A percentile compares a stretch with the other conserved stretches of the same genome.
These are phyloP conservation scores for Arachis stenosperma DNA, from an alignment of 306 rosid genomes.

Conservation along the genomic window DNA sequence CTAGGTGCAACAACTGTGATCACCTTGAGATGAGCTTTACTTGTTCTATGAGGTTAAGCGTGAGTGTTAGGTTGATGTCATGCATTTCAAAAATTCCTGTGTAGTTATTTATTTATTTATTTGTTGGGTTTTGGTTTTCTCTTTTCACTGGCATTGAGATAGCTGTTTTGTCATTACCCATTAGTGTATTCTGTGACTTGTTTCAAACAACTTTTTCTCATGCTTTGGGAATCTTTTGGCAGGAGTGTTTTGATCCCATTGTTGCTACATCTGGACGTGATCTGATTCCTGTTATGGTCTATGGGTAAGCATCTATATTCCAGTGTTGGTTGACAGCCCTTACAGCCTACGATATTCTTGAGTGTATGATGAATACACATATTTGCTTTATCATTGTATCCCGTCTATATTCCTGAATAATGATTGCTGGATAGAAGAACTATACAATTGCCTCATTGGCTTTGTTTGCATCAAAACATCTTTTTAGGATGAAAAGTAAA, in stretches of 20 bases:
- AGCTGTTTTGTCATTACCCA: not conserved
- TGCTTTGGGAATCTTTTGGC: constrained; percentile 45
- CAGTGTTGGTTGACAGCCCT: not conserved
- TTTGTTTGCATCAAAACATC: not conserved
- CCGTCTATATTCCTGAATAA: not conserved
- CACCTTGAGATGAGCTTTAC: not conserved
- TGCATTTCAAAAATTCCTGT: constrained; percentile 19
- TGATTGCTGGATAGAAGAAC: not conserved
- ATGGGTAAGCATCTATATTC: constrained; percentile 68
- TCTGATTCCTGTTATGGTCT: constrained; percentile 98
- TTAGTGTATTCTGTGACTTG: not conserved
- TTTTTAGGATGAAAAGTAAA: constrained; percentile 6
- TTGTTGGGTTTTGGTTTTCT: not conserved
- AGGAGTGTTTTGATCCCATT: constrained; percentile 99
- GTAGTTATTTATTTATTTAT: not conserved
- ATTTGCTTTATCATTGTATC: not conserved
- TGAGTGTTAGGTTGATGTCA: not conserved
- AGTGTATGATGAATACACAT: constrained; percentile 1
- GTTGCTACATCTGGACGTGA: constrained; percentile 97
- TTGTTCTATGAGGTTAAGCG: constrained; percentile 11
- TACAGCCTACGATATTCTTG: not conserved
- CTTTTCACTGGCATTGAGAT: constrained; percentile 15
- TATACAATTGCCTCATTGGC: constrained; percentile 20
- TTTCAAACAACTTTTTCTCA: constrained; percentile 29
- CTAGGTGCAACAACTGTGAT: not conserved